Conservation (phyloP, 2,329 filamentous ascomycete genomes). For the Tolypocladium sp. region DNA sequence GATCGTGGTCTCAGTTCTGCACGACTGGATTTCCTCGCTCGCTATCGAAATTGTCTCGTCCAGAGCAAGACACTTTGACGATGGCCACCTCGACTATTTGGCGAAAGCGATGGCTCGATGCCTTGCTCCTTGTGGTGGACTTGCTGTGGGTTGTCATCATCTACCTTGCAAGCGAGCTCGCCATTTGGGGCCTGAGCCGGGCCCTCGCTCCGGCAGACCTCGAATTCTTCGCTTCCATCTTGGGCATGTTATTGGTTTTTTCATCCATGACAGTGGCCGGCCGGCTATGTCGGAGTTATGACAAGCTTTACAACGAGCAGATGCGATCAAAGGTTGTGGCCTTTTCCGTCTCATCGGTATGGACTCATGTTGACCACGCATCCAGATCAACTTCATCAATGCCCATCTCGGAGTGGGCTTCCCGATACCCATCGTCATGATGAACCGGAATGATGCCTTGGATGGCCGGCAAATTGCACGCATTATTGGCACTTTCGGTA, state of each 20-base stretch:
- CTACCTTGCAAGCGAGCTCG: slow-evolving; percentile 31
- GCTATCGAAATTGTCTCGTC: neutral
- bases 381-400: slow-evolving; percentile 40
- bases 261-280: slow-evolving; percentile 19
- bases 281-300: slow-evolving; percentile 7
- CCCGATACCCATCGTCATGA: slow-evolving; percentile 38
- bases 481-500: slow-evolving; percentile 36
- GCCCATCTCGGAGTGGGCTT: slow-evolving; percentile 42
- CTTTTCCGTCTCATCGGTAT: neutral
- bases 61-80: neutral
- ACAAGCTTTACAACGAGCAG: slow-evolving; percentile 17
- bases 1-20: neutral
- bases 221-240: slow-evolving; percentile 38
- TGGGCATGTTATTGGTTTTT: slow-evolving; percentile 36
- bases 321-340: slow-evolving; percentile 23
- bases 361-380: neutral
- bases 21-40: neutral
- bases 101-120: slow-evolving; percentile 5
- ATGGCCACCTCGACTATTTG: slow-evolving; percentile 2
- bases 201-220: slow-evolving; percentile 20
- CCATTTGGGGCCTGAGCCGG: slow-evolving; percentile 34
- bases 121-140: slow-evolving; percentile 4
- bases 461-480: slow-evolving; percentile 25
- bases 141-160: slow-evolving; percentile 25
- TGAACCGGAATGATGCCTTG: slow-evolving; percentile 25